Base-by-base conservation (phyloP, 306 rosid genomes). In the Trifolium subterraneum region DNA sequence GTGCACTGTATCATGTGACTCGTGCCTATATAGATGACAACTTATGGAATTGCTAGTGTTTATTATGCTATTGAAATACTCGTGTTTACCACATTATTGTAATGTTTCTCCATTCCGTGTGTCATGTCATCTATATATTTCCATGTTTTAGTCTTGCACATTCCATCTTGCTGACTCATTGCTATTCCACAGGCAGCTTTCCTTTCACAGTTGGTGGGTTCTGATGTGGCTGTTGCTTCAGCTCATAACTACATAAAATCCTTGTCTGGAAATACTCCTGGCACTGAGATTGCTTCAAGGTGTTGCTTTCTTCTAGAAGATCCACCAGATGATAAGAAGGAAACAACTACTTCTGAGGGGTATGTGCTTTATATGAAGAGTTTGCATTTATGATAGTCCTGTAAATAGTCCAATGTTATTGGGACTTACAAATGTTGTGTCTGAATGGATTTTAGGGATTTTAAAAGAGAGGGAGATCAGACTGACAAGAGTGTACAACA, bases 151-250 rank as follows among this genome's bases (percentile, higher is more conserved):
- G 76, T 74, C 44, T 47, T 38, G 20, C n/a, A 12, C 18, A 12
- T 68, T 67, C 13, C 68, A 31, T 60, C 61, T 48, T 42, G 55
- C 48, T 45, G 62, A 55, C 13, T 33, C 71, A 19, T 59, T 66
- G 74, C 62, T 83, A 65, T 75, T 68, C 80, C 74, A 38, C 87
- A 93, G 98, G 97, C 96, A 77, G 82, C 87, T 51, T 88, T 93
- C 84, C 87, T 90, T 23, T 83, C 89, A 83, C 86, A 80, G 39
- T 76, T 93, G 83, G 90, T 85, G 72, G 93, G 97, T 83, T 75
- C 98, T 59, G 97, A 93, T 79, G 48, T 85, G 78, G 95, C 88
- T 15, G 78, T 87, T 86, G 96, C 93, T 68, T 90, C 98, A 50
- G 86, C 97, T 20, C 98, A 83, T 81, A 79, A 79, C 74, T 89